These are phyloP conservation scores for Suillus spraguei DNA, from an alignment of 768 basidiomycete species.

Conservation along the genomic window DNA sequence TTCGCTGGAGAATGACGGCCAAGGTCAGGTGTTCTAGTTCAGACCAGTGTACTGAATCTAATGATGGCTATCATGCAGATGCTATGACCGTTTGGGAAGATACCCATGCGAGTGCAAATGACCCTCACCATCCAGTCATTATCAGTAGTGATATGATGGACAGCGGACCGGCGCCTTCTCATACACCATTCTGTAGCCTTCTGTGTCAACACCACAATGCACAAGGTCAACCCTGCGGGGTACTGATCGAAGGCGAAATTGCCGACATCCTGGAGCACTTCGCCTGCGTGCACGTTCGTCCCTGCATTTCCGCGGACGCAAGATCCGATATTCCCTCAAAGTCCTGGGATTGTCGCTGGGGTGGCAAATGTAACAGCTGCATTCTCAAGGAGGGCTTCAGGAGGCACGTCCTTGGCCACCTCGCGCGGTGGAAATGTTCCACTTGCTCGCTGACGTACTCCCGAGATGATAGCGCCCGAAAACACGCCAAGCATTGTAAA, in stretches of 20 bases:
- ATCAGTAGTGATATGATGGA: neutral
- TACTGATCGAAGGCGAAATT: neutral
- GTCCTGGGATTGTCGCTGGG: constrained; percentile 1
- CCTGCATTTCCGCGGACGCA: neutral
- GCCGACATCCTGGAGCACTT: neutral
- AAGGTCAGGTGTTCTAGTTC: neutral
- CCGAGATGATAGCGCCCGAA: neutral
- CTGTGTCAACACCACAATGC: neutral
- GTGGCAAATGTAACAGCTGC: neutral
- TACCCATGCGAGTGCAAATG: no score
- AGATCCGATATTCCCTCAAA: neutral
- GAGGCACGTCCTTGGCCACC: neutral
- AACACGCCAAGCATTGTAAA: neutral
- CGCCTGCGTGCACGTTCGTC: neutral
- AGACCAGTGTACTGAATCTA: neutral
- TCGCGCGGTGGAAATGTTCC: neutral
- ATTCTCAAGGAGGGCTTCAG: neutral
- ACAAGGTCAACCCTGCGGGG: neutral
- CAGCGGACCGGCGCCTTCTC: no score
- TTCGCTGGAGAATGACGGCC: neutral
- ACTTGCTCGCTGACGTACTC: neutral
- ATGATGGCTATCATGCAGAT: neutral
- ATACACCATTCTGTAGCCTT: neutral
- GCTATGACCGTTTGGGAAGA: neutral
- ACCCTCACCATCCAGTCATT: no score